Conservation (phyloP, 345 rosid genomes). For the Bruguiera sexangula region DNA sequence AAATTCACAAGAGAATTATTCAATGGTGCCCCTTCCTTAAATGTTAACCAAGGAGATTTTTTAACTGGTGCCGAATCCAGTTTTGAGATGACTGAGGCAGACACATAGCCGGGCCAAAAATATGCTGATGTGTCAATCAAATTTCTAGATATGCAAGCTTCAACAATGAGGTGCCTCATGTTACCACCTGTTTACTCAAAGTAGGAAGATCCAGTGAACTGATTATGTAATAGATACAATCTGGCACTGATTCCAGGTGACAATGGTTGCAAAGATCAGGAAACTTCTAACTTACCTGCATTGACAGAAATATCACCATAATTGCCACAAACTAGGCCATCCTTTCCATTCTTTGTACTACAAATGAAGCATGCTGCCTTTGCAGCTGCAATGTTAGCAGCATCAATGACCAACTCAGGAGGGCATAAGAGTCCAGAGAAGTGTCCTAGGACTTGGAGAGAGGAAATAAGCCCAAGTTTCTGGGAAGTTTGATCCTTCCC, state of each 20-base stretch:
- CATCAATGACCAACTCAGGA: slow-evolving; percentile 41
- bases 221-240: neutral
- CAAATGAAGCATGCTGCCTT: slow-evolving; percentile 48
- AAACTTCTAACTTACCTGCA: slow-evolving; percentile 34
- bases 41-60: slow-evolving; percentile 51
- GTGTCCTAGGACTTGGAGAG: slow-evolving; percentile 56
- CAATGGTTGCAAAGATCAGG: slow-evolving; percentile 3
- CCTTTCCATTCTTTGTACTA: slow-evolving; percentile 27
- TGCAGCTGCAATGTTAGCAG: slow-evolving; percentile 50
- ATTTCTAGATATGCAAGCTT: slow-evolving; percentile 68
- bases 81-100: slow-evolving; percentile 32
- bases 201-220: neutral
- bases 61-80: slow-evolving; percentile 36
- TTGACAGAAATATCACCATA: slow-evolving; percentile 19
- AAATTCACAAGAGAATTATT: slow-evolving; percentile 40
- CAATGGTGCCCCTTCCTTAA: slow-evolving; percentile 56
- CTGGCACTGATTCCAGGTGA: neutral
- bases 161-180: slow-evolving; percentile 68
- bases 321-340: slow-evolving; percentile 24
- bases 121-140: slow-evolving; percentile 56
- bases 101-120: slow-evolving; percentile 60
- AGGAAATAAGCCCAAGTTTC: slow-evolving; percentile 40
- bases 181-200: slow-evolving; percentile 44
- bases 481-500: slow-evolving; percentile 21
- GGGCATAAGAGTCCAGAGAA: slow-evolving; percentile 55